Conservation (phyloP, 1,284 basidiomycete genomes). For the Puccinia polysora region DNA sequence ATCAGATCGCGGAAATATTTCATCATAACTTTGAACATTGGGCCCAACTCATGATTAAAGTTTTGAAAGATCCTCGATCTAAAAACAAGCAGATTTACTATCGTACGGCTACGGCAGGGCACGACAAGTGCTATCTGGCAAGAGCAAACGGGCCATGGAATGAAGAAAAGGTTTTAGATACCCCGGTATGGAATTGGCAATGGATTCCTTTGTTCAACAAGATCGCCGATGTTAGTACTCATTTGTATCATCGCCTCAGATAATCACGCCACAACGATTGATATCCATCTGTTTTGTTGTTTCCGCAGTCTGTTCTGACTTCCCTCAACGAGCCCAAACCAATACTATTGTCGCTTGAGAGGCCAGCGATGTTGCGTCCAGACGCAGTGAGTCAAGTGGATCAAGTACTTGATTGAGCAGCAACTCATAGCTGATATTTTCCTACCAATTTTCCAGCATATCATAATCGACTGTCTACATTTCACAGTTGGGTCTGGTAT, state of each 20-base stretch:
- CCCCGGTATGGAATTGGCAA: constrained; percentile 38
- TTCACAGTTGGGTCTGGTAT: constrained; percentile 36
- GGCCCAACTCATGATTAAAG: constrained; percentile 20
- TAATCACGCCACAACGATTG: neutral
- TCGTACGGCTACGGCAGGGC: constrained; percentile 36
- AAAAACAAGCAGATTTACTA: constrained; percentile 36
- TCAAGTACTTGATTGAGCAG: neutral
- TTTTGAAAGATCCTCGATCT: constrained; percentile 27
- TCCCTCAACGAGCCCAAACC: constrained; percentile 25
- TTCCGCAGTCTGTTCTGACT: constrained; percentile 30
- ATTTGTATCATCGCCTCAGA: neutral
- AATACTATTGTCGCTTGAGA: constrained; percentile 26
- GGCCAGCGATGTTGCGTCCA: constrained; percentile 35
- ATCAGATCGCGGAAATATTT: constrained; percentile 25
- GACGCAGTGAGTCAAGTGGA: constrained; percentile 22
- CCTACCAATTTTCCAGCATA: constrained; percentile 6
- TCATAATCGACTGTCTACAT: constrained; percentile 42
- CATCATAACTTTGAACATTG: constrained; percentile 35
- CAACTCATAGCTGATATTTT: neutral
- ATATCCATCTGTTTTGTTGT: neutral
- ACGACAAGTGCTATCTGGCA: constrained; percentile 25
- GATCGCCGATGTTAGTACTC: constrained; percentile 27
- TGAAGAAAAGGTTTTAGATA: constrained; percentile 31
- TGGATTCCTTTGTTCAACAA: constrained; percentile 36
- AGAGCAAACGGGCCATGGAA: neutral